Percentiles rank a stretch among this genome's conserved stretches.
phyloP scores from a whole-genome alignment of 768 basidiomycete genomes.

The Rubroboletus satanas region DNA sequence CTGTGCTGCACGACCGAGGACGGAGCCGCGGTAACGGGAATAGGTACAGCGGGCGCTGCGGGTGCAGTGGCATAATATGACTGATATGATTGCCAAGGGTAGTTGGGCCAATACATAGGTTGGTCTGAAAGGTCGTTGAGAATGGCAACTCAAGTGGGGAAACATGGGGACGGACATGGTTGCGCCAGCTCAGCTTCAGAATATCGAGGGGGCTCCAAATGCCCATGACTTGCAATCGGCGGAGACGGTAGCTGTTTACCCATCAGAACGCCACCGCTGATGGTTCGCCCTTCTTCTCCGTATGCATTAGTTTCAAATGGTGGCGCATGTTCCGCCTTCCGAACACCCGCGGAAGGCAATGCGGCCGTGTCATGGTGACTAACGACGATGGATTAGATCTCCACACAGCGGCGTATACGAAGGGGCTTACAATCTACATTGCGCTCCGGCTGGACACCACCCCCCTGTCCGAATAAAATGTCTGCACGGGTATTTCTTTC shows the following conservation, averaged over 20 bases:
- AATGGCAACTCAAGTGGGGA: neutral
- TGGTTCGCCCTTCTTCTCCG: conserved; percentile 17
- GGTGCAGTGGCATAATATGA: conserved; percentile 30
- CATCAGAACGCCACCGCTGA: conserved; percentile 26
- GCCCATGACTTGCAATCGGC: neutral
- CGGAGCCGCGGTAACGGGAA: neutral
- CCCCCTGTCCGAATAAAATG: conserved; percentile 41
- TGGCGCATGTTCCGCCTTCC: conserved; percentile 3
- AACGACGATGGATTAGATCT: neutral
- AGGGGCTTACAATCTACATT: conserved; percentile 40
- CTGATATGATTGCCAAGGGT: conserved; percentile 17
- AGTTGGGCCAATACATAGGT: conserved; percentile 15
- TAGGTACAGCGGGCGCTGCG: conserved; percentile 5
- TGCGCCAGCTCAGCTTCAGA: conserved; percentile 30
- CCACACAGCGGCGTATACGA: neutral
- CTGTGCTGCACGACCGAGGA: conserved; percentile 1
- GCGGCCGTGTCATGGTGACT: conserved; percentile 23
- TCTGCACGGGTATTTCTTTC: conserved; percentile 38
- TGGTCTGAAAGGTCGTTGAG: conserved; percentile 8
- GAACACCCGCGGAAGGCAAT: conserved; percentile 19
- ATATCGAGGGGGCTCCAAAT: conserved; percentile 25
- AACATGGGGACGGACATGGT: conserved; percentile 29
- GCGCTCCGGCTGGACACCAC: conserved; percentile 40
- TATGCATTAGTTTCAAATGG: conserved; percentile 4
- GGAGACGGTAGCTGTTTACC: conserved; percentile 12